Evolutionary conservation across 208 protist genomes (phyloP).

Genomic region (Wallacemonas sp.): DNA sequence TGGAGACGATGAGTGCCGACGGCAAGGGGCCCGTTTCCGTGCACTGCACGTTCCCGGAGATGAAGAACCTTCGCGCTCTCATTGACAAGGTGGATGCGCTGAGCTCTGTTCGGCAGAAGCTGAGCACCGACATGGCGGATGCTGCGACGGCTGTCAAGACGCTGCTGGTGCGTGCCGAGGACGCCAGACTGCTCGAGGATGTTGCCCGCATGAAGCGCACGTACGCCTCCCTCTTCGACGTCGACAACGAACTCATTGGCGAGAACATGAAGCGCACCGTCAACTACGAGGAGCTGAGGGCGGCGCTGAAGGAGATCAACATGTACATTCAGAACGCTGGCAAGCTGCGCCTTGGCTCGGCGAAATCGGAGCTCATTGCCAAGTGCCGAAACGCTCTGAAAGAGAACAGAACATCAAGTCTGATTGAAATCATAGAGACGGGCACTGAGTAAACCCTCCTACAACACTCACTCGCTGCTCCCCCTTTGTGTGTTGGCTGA

Average conservation of each 20-base stretch:
- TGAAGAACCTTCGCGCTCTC: slow-evolving; percentile 51
- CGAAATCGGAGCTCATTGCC: slow-evolving; percentile 58
- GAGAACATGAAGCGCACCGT: slow-evolving; percentile 93
- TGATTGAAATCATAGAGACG: slow-evolving; percentile 86
- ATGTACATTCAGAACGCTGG: slow-evolving; percentile 92
- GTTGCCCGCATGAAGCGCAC: slow-evolving; percentile 76
- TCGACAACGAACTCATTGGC: slow-evolving; percentile 88
- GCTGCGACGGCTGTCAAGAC: slow-evolving; percentile 83
- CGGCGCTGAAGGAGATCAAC: slow-evolving; percentile 89
- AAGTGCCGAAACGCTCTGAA: slow-evolving; percentile 89
- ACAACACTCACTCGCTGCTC: too few species aligned
- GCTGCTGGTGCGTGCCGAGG: slow-evolving; percentile 91
- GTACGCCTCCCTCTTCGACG: slow-evolving; percentile 84
- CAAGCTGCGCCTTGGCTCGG: slow-evolving; percentile 79
- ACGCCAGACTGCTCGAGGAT: slow-evolving; percentile 89
- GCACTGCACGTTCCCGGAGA: slow-evolving; percentile 84
- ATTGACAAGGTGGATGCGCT: slow-evolving; percentile 83
- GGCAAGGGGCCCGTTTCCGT: slow-evolving; percentile 22
- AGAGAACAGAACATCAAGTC: slow-evolving; percentile 58
- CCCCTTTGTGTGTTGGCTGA: too few species aligned
- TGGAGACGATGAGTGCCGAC: slow-evolving; percentile 28
- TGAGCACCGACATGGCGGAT: slow-evolving; percentile 95
- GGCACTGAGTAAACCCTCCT: slow-evolving; percentile 34
- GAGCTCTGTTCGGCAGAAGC: slow-evolving; percentile 83
- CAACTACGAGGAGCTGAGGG: slow-evolving; percentile 92